These are phyloP conservation scores for Helianthus annuus DNA, from an alignment of 129 eudicot genomes.

Conservation along the genomic window HanXRQr2.0-SUNRISE NC_035446.2:134602887-134603386, in stretches of 20 bases:
- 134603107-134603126: constrained; percentile 40
- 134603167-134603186: constrained; percentile 38
- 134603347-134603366: constrained; percentile 36
- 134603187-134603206: constrained; percentile 39
- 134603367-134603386: constrained; percentile 41
- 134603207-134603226: constrained; percentile 33
- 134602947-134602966: constrained; percentile 88
- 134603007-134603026: constrained; percentile 89
- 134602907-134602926: constrained; percentile 86
- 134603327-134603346: constrained; percentile 46
- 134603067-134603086: constrained; percentile 30
- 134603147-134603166: constrained; percentile 39
- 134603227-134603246: constrained; percentile 41
- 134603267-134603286: constrained; percentile 45
- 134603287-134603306: constrained; percentile 40
- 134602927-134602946: constrained; percentile 87
- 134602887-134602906: constrained; percentile 38
- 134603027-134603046: constrained; percentile 54
- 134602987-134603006: constrained; percentile 85
- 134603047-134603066: constrained; percentile 39
- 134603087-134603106: constrained; percentile 33
- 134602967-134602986: constrained; percentile 65
- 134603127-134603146: constrained; percentile 38
- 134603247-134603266: constrained; percentile 31
- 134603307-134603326: constrained; percentile 32